Conservation (phyloP, 768 basidiomycete genomes). For the Pholiota molesta region DNA sequence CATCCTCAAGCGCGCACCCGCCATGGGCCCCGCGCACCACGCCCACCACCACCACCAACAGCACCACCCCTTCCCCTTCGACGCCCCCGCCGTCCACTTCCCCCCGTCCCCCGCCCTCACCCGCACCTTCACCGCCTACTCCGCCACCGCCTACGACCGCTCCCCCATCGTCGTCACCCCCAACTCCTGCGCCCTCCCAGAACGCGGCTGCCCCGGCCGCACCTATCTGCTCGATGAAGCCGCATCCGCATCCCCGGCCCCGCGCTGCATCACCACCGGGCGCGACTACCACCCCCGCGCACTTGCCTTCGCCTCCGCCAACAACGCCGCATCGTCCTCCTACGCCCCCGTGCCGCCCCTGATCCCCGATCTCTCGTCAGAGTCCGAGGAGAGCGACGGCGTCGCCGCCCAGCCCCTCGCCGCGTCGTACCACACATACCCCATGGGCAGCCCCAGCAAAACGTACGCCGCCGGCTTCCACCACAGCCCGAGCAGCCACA, state of each 20-base stretch:
- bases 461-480: slow-evolving; percentile 29
- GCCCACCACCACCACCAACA: slow-evolving; percentile 30
- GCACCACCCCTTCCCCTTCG: slow-evolving; percentile 26
- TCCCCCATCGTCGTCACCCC: slow-evolving; percentile 76
- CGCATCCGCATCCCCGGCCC: slow-evolving; percentile 16
- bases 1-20: slow-evolving; percentile 56
- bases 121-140: slow-evolving; percentile 53
- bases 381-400: slow-evolving; percentile 68
- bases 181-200: slow-evolving; percentile 77
- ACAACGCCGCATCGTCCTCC: slow-evolving; percentile 7
- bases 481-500: slow-evolving; percentile 14
- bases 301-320: slow-evolving; percentile 25
- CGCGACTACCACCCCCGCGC: slow-evolving; percentile 52
- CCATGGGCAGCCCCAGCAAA: slow-evolving; percentile 23
- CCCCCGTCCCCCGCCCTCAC: slow-evolving; percentile 57
- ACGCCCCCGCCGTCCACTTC: slow-evolving; percentile 47
- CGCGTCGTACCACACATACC: neutral
- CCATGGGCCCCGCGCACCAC: slow-evolving; percentile 25
- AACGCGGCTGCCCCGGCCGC: slow-evolving; percentile 74
- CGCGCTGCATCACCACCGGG: slow-evolving; percentile 26
- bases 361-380: slow-evolving; percentile 63
- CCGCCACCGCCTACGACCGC: slow-evolving; percentile 73
- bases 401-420: slow-evolving; percentile 37
- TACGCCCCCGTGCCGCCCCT: slow-evolving; percentile 47
- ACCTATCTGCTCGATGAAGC: slow-evolving; percentile 59